Evolutionary conservation across 192 early-diverging fungal genomes (phyloP).

Genomic region (Umbelopsis ramanniana): DNA sequence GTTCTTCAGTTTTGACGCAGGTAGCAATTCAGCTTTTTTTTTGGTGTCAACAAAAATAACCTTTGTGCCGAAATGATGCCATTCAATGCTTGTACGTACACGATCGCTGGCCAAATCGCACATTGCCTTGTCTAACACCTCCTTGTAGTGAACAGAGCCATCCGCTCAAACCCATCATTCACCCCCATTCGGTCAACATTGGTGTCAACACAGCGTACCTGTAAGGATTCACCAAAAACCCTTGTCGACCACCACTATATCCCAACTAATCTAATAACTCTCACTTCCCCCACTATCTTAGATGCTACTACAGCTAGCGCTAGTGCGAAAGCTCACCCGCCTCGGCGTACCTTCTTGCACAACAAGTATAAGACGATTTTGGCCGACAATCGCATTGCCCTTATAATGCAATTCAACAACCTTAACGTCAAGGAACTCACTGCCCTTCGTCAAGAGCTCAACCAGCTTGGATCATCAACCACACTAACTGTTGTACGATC

Average conservation of each 20-base stretch:
- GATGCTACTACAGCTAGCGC: slow-evolving; percentile 28
- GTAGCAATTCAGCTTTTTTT: background rate
- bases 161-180: background rate
- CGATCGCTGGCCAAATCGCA: too few species aligned
- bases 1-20: background rate
- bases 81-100: slow-evolving; percentile 15
- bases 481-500: slow-evolving; percentile 51
- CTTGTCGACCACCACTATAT: background rate
- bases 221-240: background rate
- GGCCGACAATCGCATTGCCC: slow-evolving; percentile 52
- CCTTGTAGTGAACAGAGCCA: background rate
- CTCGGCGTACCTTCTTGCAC: slow-evolving; percentile 51
- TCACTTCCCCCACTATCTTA: background rate
- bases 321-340: slow-evolving; percentile 29
- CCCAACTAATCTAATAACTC: background rate
- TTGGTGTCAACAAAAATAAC: slow-evolving; percentile 15
- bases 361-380: slow-evolving; percentile 50
- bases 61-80: background rate
- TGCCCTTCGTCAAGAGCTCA: slow-evolving; percentile 50
- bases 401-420: slow-evolving; percentile 67
- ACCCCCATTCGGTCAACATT: background rate
- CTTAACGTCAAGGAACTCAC: slow-evolving; percentile 57
- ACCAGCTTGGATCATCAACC: slow-evolving; percentile 26
- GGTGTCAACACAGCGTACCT: slow-evolving; percentile 2
- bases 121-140: background rate